Percentiles rank a stretch among this genome's conserved stretches.
Evolutionary conservation across 2,329 filamentous ascomycete genomes (phyloP).

Genomic region (Curvularia lunata): DNA sequence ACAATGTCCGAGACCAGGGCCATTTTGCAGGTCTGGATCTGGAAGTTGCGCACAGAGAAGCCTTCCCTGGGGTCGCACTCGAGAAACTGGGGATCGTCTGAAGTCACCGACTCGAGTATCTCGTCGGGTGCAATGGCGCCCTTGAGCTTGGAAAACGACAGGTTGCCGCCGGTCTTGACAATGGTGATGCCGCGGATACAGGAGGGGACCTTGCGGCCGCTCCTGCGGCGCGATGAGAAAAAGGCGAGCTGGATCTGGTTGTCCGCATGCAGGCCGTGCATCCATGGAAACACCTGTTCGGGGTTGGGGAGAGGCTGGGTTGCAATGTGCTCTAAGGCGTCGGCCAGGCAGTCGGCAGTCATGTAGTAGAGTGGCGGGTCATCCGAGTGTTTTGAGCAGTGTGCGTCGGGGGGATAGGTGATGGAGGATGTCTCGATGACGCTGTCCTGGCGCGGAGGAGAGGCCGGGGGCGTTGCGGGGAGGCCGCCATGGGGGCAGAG

Average conservation of each 20-base stretch:
- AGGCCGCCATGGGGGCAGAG: conserved; percentile 80
- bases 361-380: conserved; percentile 74
- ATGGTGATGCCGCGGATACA: conserved; percentile 83
- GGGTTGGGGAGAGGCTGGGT: conserved; percentile 84
- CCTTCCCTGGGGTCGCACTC: conserved; percentile 87
- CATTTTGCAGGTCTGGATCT: conserved; percentile 90
- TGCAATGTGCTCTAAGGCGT: conserved; percentile 76
- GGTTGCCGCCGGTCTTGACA: conserved; percentile 86
- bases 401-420: conserved; percentile 74
- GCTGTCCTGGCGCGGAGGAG: conserved; percentile 65
- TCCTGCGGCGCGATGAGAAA: conserved; percentile 78
- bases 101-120: conserved; percentile 64
- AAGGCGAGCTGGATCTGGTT: conserved; percentile 91
- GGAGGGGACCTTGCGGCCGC: conserved; percentile 71
- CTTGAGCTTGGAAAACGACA: conserved; percentile 77
- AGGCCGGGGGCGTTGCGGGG: conserved; percentile 60
- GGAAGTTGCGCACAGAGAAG: conserved; percentile 96
- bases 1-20: conserved; percentile 90
- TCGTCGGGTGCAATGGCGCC: conserved; percentile 85
- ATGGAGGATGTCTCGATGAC: conserved; percentile 69
- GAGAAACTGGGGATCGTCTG: conserved; percentile 68
- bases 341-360: conserved; percentile 69
- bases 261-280: conserved; percentile 87
- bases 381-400: conserved; percentile 58
- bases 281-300: conserved; percentile 90